phyloP scores from a whole-genome alignment of 768 basidiomycete genomes.

The Coprinellus micaceus region DNA sequence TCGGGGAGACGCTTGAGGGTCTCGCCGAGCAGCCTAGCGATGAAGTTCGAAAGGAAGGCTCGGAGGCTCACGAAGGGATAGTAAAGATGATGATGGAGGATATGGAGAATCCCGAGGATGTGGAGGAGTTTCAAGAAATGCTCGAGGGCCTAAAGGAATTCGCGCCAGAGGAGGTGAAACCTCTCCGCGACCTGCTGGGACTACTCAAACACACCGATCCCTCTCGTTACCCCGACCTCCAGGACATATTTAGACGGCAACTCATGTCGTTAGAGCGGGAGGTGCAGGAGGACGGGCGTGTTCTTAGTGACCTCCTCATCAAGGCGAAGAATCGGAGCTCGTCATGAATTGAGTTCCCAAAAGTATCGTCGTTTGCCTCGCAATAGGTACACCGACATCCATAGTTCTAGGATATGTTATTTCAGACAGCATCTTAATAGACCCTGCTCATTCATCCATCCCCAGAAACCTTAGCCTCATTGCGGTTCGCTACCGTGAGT shows the following conservation, averaged over 20 bases:
- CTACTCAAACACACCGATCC: conserved; percentile 1
- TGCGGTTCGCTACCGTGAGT: too few relatives aligned
- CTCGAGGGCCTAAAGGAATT: not conserved
- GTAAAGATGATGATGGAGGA: not conserved
- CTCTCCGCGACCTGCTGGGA: conserved; percentile 3
- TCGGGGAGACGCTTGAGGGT: not conserved
- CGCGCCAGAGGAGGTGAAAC: conserved; percentile 8
- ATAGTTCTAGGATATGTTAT: too few relatives aligned
- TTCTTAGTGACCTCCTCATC: conserved; percentile 1
- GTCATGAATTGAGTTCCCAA: not conserved
- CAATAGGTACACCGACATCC: too few relatives aligned
- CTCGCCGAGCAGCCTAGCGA: not conserved
- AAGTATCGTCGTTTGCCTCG: not conserved
- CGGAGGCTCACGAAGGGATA: conserved; percentile 1
- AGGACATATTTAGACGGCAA: conserved; percentile 1
- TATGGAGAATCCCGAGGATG: not conserved
- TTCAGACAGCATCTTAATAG: too few relatives aligned
- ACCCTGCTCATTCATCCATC: too few relatives aligned
- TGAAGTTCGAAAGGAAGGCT: conserved; percentile 1
- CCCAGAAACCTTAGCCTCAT: too few relatives aligned
- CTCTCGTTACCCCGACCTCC: not conserved
- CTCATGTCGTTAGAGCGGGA: conserved; percentile 6
- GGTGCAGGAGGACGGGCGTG: conserved; percentile 6
- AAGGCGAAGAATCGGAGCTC: not conserved
- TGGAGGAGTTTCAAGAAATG: not conserved